These are phyloP conservation scores for Holtermanniella nyarrowii DNA, from an alignment of 768 basidiomycete species.

Conservation along the genomic window DNA sequence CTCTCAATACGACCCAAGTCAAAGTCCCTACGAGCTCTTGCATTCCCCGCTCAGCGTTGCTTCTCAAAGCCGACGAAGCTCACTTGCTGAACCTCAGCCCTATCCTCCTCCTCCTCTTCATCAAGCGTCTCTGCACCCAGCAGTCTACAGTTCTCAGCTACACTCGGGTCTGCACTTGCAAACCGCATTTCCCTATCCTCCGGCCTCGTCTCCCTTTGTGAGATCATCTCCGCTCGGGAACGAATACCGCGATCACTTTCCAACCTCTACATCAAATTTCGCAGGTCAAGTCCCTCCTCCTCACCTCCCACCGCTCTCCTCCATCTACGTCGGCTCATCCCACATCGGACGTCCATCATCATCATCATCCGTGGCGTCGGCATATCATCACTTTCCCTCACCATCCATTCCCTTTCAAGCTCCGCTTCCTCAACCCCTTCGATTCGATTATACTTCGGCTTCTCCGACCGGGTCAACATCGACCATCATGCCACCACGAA, in stretches of 20 bases:
- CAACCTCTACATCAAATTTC: conserved; percentile 1
- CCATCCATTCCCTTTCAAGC: background rate
- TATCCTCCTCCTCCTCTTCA: background rate
- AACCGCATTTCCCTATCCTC: conserved; percentile 6
- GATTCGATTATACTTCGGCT: conserved; percentile 29
- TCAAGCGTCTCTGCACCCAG: background rate
- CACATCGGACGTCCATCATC: background rate
- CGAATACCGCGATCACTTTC: too few species aligned
- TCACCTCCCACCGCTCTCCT: background rate
- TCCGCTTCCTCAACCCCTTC: conserved; percentile 19
- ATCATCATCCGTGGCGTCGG: background rate
- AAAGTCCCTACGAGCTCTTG: background rate
- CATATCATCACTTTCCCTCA: conserved; percentile 16
- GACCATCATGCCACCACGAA: conserved; percentile 22
- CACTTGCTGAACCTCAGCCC: background rate
- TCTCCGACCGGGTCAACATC: conserved; percentile 11
- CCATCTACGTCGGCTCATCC: background rate
- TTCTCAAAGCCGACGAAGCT: background rate
- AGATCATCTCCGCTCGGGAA: too few species aligned
- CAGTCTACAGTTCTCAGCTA: conserved; percentile 1
- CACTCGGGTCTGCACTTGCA: background rate
- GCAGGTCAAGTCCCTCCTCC: background rate
- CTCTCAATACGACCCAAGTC: background rate
- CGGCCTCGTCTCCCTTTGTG: background rate
- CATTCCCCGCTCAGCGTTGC: background rate